Evolutionary conservation across 805 yeast genomes (phyloP), one percentile per base, ranked within the genome.

Genomic region (Kazachstania taianensis): DNA sequence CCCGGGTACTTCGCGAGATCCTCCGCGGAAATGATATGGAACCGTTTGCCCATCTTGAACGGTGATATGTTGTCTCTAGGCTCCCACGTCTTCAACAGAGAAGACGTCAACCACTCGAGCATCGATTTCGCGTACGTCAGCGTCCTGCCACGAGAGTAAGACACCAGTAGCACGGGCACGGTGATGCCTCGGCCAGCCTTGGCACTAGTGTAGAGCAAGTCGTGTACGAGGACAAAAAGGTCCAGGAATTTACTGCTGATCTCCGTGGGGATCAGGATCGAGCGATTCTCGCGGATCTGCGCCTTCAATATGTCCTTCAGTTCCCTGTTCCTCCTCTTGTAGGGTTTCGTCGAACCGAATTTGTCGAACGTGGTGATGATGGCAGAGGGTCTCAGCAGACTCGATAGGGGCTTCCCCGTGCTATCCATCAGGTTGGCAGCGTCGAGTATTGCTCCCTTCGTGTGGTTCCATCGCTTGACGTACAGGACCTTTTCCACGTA

Each of bases 391-490:
- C 94, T 67, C 42, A 72, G 49, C 20, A 87, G 63, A 28, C 72
- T 70, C 1, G 82, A 67, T n/a, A 75, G 61, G 1, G 85, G 76
- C 28, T 66, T 73, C 8, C 86, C 85, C 20, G 67, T 64, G 14
- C 66, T 63, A 32, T 74, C 73, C 27, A 78, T 52, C 14, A 82
- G 57, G 16, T 69, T 67, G 4, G 92, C 81, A 20, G 86, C 78
- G 42, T 79, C 81, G 35, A 92, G 61, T 46, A 86, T 86, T 0
- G 83, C 71, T 52, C 89, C 97, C 44, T 76, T 77, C 1, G 96
- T 78, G 53, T 92, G 97, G 55, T 87, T 89, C 97, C 97, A 92
- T 30, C 81, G 75, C 2, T 92, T 86, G 0, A 95, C 94, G 56
- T 85, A 84, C 2, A 89, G 65, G n/a, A 87, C 63, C 43, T 79